These are phyloP conservation scores for Lenwebbia sp. DNA, from an alignment of 345 rosid species.

Conservation along the genomic window DNA sequence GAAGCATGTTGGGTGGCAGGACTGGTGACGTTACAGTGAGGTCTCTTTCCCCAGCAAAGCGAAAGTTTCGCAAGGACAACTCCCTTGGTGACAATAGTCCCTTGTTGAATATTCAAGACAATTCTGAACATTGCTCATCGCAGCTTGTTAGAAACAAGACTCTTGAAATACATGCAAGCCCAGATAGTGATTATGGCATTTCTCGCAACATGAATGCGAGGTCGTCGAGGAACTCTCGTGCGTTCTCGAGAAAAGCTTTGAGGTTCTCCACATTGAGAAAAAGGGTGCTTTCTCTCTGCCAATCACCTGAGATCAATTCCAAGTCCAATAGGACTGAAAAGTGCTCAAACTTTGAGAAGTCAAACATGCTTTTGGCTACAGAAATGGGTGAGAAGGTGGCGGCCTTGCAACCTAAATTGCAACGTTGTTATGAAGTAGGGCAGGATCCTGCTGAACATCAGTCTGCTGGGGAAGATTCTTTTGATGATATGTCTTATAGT, in stretches of 20 bases:
- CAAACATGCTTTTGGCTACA: slow-evolving; percentile 13
- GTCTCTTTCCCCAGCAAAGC: slow-evolving; percentile 12
- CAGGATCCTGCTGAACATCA: neutral
- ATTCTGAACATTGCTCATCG: slow-evolving; percentile 15
- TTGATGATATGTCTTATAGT: neutral
- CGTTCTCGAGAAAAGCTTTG: slow-evolving; percentile 15
- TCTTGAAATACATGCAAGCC: slow-evolving; percentile 1
- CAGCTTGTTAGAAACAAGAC: slow-evolving; percentile 21
- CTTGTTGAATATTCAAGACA: slow-evolving; percentile 12
- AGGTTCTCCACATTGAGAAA: slow-evolving; percentile 25
- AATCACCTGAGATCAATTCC: slow-evolving; percentile 17
- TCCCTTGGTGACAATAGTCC: slow-evolving; percentile 7
- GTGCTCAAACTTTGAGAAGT: slow-evolving; percentile 17
- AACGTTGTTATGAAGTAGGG: neutral
- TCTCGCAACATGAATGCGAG: slow-evolving; percentile 5
- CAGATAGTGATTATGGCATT: slow-evolving; percentile 7
- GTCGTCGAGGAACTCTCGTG: slow-evolving; percentile 6
- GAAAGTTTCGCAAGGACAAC: slow-evolving; percentile 13
- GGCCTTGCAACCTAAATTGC: slow-evolving; percentile 16
- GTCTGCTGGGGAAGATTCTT: slow-evolving; percentile 1
- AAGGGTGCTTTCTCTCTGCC: slow-evolving; percentile 14
- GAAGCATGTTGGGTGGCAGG: slow-evolving; percentile 19
- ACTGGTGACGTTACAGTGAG: slow-evolving; percentile 7
- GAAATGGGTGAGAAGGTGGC: slow-evolving; percentile 19
- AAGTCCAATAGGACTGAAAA: slow-evolving; percentile 12